Conservation (phyloP, 768 basidiomycete genomes). For the Mycena chlorophos region DNA sequence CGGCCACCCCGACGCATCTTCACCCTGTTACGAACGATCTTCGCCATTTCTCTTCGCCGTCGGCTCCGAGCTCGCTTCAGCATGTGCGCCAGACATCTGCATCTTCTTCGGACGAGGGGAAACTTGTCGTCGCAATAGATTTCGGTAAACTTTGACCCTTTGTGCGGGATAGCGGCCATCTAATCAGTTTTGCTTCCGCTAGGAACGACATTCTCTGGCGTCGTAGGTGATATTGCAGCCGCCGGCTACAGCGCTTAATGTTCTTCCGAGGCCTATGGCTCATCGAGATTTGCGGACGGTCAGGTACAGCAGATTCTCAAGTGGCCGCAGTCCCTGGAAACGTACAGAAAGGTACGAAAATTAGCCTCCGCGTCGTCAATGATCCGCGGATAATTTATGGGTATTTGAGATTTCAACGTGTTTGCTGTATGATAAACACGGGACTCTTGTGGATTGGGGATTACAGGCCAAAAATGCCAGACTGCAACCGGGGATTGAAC, state of each 20-base stretch:
- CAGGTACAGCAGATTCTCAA: slow-evolving; percentile 80
- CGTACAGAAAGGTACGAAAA: slow-evolving; percentile 68
- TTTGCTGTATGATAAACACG: slow-evolving; percentile 73
- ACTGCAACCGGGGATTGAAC: slow-evolving; percentile 10
- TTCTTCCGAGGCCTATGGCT: slow-evolving; percentile 70
- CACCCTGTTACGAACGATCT: background rate
- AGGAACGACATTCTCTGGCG: slow-evolving; percentile 89
- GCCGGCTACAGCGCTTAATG: slow-evolving; percentile 5
- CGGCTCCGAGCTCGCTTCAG: slow-evolving; percentile 9
- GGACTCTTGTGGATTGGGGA: slow-evolving; percentile 80
- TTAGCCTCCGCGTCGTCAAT: slow-evolving; percentile 8
- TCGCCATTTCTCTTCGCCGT: slow-evolving; percentile 7
- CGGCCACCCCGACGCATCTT: background rate
- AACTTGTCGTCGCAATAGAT: slow-evolving; percentile 80
- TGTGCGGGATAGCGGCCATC: background rate
- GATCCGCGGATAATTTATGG: too few relatives aligned
- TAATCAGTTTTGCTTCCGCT: background rate
- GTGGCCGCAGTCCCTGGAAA: slow-evolving; percentile 86
- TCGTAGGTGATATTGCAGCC: slow-evolving; percentile 51
- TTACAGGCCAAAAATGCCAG: slow-evolving; percentile 83
- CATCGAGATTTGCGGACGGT: slow-evolving; percentile 78
- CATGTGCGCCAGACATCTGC: slow-evolving; percentile 20
- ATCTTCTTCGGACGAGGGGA: slow-evolving; percentile 59
- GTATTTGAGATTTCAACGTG: slow-evolving; percentile 72
- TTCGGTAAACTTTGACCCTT: slow-evolving; percentile 55